These are phyloP conservation scores for Raffaelea arxii DNA, from an alignment of 2,329 filamentous ascomycete species.

Conservation along the genomic window DNA sequence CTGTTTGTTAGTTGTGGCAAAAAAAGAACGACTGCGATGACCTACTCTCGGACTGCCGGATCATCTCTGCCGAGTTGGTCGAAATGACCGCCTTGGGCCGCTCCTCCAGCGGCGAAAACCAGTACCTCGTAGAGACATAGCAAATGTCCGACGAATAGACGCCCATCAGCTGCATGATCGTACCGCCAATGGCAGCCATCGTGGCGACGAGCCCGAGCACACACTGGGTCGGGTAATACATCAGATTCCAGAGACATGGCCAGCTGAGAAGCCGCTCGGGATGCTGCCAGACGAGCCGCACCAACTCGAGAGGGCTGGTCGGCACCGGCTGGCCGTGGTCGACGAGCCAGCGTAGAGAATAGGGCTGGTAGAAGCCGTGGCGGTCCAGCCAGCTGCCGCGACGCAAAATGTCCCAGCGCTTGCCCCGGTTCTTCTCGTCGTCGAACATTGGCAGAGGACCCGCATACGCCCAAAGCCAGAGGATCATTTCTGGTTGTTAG, in stretches of 20 bases:
- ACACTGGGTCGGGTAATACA: constrained; percentile 11
- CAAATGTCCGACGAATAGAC: constrained; percentile 16
- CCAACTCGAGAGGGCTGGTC: constrained; percentile 1
- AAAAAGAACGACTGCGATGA: not conserved
- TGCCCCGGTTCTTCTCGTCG: not conserved
- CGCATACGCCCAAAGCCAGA: constrained; percentile 18
- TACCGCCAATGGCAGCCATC: constrained; percentile 21
- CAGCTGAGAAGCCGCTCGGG: constrained; percentile 2
- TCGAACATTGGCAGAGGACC: constrained; percentile 2
- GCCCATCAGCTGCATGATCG: constrained; percentile 17
- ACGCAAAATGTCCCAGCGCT: constrained; percentile 7
- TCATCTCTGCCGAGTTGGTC: constrained; percentile 12
- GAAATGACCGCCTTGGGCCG: constrained; percentile 10
- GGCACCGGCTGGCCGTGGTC: not conserved
- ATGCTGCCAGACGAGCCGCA: constrained; percentile 1
- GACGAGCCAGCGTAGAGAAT: constrained; percentile 9
- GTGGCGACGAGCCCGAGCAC: constrained; percentile 27
- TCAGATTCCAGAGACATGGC: constrained; percentile 12
- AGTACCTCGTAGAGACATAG: constrained; percentile 11
- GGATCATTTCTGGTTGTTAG: constrained; percentile 12
- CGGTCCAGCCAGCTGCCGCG: constrained; percentile 13
- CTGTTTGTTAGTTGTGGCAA: constrained; percentile 1
- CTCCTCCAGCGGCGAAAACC: constrained; percentile 11
- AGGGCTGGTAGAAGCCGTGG: constrained; percentile 14
- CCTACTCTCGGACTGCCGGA: constrained; percentile 8